phyloP scores from a whole-genome alignment of 352 stramenopile species.

The Pilasporangium apinafurcum region DNA sequence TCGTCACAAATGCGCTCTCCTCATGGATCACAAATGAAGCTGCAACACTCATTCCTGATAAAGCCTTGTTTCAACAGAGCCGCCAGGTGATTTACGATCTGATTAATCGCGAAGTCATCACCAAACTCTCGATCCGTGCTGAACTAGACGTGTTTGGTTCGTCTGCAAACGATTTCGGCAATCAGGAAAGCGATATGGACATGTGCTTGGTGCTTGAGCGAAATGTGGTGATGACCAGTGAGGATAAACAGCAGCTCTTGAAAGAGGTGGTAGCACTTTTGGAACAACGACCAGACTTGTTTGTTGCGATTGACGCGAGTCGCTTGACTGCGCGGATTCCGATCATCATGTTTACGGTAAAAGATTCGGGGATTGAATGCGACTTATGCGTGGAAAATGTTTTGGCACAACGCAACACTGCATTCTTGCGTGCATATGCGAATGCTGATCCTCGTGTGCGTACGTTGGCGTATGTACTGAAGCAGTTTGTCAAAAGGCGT shows the following conservation, averaged over 20 bases:
- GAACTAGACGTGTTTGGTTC: slow-evolving; percentile 93
- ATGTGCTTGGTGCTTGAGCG: slow-evolving; percentile 85
- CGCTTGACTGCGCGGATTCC: slow-evolving; percentile 94
- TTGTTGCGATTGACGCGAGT: slow-evolving; percentile 60
- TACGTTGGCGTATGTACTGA: slow-evolving; percentile 73
- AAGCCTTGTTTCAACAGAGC: slow-evolving; percentile 40
- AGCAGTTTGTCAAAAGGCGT: slow-evolving; percentile 75
- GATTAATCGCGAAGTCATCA: slow-evolving; percentile 49
- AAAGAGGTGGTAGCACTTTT: slow-evolving; percentile 48
- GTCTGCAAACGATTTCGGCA: slow-evolving; percentile 96
- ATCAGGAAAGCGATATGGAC: slow-evolving; percentile 88
- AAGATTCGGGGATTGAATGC: slow-evolving; percentile 56
- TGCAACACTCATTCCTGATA: slow-evolving; percentile 52
- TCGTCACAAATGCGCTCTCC: slow-evolving; percentile 37
- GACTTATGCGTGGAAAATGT: slow-evolving; percentile 94
- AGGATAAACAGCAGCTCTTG: slow-evolving; percentile 71
- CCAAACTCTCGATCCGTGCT: slow-evolving; percentile 41
- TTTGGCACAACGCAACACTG: slow-evolving; percentile 96
- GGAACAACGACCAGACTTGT: slow-evolving; percentile 56
- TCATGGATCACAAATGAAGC: slow-evolving; percentile 45
- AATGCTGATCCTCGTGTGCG: slow-evolving; percentile 71
- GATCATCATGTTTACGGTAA: slow-evolving; percentile 96
- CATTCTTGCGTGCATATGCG: slow-evolving; percentile 91
- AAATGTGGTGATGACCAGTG: slow-evolving; percentile 10
- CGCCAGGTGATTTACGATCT: slow-evolving; percentile 69